phyloP scores from a whole-genome alignment of 2,329 filamentous ascomycete genomes.

The Aspergillus piperis region DNA sequence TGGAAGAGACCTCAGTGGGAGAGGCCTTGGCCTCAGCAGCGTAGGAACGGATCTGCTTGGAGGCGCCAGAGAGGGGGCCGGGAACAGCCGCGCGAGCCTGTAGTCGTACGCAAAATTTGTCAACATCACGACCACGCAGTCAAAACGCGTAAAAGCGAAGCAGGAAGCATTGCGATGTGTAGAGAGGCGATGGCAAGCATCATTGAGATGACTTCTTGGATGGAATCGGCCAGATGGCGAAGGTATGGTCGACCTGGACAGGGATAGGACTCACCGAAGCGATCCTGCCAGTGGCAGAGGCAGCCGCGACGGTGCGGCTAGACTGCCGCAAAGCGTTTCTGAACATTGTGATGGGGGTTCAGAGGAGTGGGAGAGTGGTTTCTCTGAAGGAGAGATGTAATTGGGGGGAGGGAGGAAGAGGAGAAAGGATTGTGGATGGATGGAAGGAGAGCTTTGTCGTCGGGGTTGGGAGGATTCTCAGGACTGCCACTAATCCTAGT shows the following conservation, averaged over 20 bases:
- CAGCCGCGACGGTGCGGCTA: constrained; percentile 88
- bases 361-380: constrained; percentile 47
- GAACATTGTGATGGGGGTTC: constrained; percentile 72
- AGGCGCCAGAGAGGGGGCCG: constrained; percentile 69
- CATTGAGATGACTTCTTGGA: constrained; percentile 37
- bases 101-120: constrained; percentile 43
- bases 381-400: constrained; percentile 45
- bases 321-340: constrained; percentile 97
- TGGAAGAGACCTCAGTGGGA: constrained; percentile 97
- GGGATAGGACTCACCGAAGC: constrained; percentile 79
- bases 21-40: constrained; percentile 91
- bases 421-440: constrained; percentile 47
- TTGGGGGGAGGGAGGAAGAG: constrained; percentile 42
- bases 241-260: constrained; percentile 40
- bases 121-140: constrained; percentile 52
- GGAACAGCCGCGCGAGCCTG: constrained; percentile 87
- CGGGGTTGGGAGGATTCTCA: constrained; percentile 44
- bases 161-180: constrained; percentile 25
- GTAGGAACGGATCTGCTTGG: constrained; percentile 79
- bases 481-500: constrained; percentile 43
- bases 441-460: constrained; percentile 46
- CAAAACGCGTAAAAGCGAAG: constrained; percentile 25
- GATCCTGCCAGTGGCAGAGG: constrained; percentile 89
- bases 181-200: constrained; percentile 28
- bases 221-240: constrained; percentile 34